phyloP scores from a whole-genome alignment of 192 early-diverging fungal species.

The Coemansia sp. region DNA sequence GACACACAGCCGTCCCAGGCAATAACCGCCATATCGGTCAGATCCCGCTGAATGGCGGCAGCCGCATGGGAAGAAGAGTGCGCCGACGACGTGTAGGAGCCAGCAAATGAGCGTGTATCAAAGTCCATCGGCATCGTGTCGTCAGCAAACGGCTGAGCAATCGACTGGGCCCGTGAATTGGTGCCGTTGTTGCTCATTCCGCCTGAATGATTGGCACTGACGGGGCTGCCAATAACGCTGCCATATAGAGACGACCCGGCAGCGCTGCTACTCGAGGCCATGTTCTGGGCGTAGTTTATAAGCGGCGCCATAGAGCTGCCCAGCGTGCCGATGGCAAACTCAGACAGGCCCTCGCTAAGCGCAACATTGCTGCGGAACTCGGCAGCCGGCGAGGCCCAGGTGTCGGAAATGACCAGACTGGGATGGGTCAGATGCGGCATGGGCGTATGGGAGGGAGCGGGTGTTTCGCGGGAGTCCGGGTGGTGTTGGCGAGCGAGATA shows the following conservation, averaged over 20 bases:
- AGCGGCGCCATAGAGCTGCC: constrained; percentile 49
- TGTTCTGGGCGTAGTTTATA: constrained; percentile 34
- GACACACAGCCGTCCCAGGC: constrained; percentile 54
- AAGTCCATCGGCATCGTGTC: not conserved
- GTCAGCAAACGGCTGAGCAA: constrained; percentile 4
- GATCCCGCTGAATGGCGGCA: constrained; percentile 29
- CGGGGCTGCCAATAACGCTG: constrained; percentile 48
- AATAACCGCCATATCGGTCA: constrained; percentile 44
- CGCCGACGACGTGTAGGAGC: constrained; percentile 2
- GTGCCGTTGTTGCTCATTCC: constrained; percentile 8
- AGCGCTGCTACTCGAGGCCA: constrained; percentile 36
- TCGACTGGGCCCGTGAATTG: constrained; percentile 29
- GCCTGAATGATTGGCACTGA: constrained; percentile 6
- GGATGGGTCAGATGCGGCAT: constrained; percentile 10
- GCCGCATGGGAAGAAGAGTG: not conserved
- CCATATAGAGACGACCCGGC: constrained; percentile 36
- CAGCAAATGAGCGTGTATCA: not conserved
- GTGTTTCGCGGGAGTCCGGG: not conserved
- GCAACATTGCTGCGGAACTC: constrained; percentile 9
- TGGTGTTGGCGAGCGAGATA: constrained; percentile 29
- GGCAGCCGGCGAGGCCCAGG: not conserved
- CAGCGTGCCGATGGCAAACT: constrained; percentile 46
- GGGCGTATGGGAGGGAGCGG: constrained; percentile 2
- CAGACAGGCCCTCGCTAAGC: constrained; percentile 48
- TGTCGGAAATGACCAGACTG: not conserved